Evolutionary conservation across 192 early-diverging fungal species (phyloP), one percentile per base, ranked within the genome.

Genomic region (Gonapodya prolifera): DNA sequence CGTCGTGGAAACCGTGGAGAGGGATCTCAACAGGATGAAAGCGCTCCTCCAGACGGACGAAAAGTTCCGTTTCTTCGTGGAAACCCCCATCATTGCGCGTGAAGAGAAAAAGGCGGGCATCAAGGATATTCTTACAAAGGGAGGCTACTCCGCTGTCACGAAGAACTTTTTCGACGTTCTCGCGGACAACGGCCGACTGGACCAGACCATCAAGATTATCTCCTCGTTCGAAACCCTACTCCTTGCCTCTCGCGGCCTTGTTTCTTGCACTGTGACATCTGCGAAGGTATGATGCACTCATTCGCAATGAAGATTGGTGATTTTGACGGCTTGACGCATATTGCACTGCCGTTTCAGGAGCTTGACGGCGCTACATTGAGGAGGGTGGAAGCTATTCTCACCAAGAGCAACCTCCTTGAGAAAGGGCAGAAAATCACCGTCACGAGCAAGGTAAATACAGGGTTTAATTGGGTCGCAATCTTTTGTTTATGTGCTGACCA

Each of bases 151-250:
- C 70, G 89, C 91, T n/a, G 81, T 94, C 71, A 97, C 96, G 75
- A 84, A 85, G 81, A 96, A 97, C 89, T 93, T 99, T 75, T 96
- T 99, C 80, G 88, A 91, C 77, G 85, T 92, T 70, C 86, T 99
- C 75, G 92, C 93, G 32, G 97, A 99, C 84, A 99, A 97, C 86
- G 94, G 94, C 84, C 93, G 97, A 78, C 86, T 97, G 82, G 85
- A 87, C 84, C 89, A 94, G 81, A 93, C 95, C 74, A 75, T 78
- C 81, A 92, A 92, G 85, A 89, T 99, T 78, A 91, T 96, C 77
- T 77, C 85, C 76, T 84, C 94, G 23, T 99, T 91, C 85, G 81
- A 86, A 80, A 83, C 88, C 81, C 87, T 99, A 81, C 95, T 97
- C 93, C 85, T 87, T 75, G 95, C 97, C 69, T 82, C 93, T 85